Evolutionary conservation across 169 alveolate genomes (phyloP).

Genomic region (Plasmodium coatneyi): DNA sequence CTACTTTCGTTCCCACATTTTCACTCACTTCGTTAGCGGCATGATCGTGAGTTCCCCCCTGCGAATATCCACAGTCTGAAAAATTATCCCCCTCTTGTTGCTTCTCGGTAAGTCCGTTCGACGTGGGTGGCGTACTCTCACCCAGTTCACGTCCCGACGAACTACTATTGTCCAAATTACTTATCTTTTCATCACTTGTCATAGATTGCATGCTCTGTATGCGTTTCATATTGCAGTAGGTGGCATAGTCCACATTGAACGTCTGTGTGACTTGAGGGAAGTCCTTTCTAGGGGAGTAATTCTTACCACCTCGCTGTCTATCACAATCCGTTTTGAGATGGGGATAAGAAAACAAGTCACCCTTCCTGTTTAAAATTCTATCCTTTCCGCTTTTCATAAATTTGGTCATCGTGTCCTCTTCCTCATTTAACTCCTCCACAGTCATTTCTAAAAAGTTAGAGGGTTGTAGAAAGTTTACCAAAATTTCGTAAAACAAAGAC

Average conservation of each 20-base stretch:
- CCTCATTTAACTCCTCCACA: conserved; percentile 14
- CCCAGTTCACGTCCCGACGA: background rate
- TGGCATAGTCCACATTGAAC: conserved; percentile 5
- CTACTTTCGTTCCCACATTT: background rate
- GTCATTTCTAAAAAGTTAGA: conserved; percentile 3
- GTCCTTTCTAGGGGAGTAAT: background rate
- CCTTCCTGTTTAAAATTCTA: background rate
- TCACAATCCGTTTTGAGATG: background rate
- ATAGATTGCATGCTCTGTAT: background rate
- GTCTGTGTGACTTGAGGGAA: background rate
- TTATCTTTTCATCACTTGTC: background rate
- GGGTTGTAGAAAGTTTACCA: conserved; percentile 4
- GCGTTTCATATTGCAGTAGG: conserved; percentile 18
- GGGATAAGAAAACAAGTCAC: background rate
- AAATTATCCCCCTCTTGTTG: background rate
- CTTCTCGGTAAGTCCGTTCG: background rate
- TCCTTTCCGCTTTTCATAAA: background rate
- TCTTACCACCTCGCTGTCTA: background rate
- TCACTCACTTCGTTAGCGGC: background rate
- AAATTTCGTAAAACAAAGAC: conserved; percentile 47
- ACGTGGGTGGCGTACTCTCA: background rate
- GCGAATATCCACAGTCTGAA: background rate
- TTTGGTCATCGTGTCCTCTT: background rate
- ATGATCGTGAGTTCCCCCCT: background rate
- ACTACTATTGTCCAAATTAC: background rate